Evolutionary conservation across 805 yeast species (phyloP), one percentile per base, ranked within the genome.

Genomic region (Metschnikowia cubensis): DNA sequence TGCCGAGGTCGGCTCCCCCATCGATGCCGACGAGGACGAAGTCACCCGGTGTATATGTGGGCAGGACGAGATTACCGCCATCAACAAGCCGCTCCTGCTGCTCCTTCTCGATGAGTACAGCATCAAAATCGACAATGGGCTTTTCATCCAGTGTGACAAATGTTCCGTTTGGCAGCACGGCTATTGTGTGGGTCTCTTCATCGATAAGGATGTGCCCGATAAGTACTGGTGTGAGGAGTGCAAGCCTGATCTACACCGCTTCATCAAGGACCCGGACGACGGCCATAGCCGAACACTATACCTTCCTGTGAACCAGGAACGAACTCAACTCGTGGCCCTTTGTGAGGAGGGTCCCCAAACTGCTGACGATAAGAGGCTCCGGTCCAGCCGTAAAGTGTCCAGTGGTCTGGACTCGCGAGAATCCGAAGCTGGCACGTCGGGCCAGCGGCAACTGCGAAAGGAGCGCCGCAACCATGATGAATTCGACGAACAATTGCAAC

Each of bases 131-230:
- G 82, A 79, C 51, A 70, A 75, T 17, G 94, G 92, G 2, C 74
- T 86, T 45, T 87, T 80, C 62, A 87, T 87, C 57, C 94, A 87
- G 61, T 87, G 95, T 75, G 99, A 94, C 61, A 77, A 79, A 54
- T 92, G 99, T 70, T 83, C 88, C 17, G 96, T 86, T 6, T 92
- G 99, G 99, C 99, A 92, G 67, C 99, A 92, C 66, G 98, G 97
- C 1, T 89, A 76, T 69, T 92, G 99, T 73, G 97, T 92, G 35
- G 96, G 97, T 0, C 82, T 92, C 50, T 75, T 75, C 48, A 82
- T 81, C 45, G 89, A 84, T 53, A 82, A 80, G 13, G 84, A 81
- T 45, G 88, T 89, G 1, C 97, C 97, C 3, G 97, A 92, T 50
- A 88, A 88, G 66, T 92, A 94, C 68, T 89, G 91, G 88, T 92